Conservation (phyloP, 75 land plant genomes). For the Pinus tabuliformis region DNA sequence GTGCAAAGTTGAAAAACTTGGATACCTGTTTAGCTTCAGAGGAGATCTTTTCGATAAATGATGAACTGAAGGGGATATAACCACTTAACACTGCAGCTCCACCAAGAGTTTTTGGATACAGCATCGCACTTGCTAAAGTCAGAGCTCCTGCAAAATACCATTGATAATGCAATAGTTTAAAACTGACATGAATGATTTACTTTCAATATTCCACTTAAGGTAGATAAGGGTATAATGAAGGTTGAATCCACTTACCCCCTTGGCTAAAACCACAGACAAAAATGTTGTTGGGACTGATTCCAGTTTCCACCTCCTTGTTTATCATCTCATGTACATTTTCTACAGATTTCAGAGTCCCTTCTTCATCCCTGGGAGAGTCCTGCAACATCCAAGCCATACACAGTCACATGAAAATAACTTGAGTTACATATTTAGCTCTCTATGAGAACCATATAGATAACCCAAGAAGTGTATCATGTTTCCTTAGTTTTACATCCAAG, state of each 20-base stretch:
- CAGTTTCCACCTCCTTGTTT: constrained; percentile 78
- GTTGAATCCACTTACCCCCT: constrained; percentile 57
- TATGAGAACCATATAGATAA: not conserved
- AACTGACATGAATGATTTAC: not conserved
- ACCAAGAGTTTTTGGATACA: constrained; percentile 80
- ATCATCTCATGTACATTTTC: constrained; percentile 74
- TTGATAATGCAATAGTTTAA: not conserved
- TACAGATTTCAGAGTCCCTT: constrained; percentile 67
- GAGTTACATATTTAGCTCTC: not conserved
- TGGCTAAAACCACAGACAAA: constrained; percentile 96
- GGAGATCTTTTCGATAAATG: constrained; percentile 37
- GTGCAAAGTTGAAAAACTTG: constrained; percentile 5
- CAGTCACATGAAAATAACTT: not conserved
- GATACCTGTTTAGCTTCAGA: constrained; percentile 72
- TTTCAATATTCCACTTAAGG: not conserved
- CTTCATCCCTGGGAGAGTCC: constrained; percentile 81
- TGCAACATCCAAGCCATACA: constrained; percentile 17
- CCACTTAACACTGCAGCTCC: constrained; percentile 94
- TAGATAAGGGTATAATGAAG: not conserved
- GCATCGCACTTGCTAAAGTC: constrained; percentile 78
- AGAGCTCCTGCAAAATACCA: constrained; percentile 66
- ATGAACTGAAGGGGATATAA: constrained; percentile 70
- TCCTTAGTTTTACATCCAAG: not conserved
- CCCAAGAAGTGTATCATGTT: not conserved
- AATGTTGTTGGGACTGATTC: constrained; percentile 63